phyloP scores from a whole-genome alignment of 371 early-diverging fungal genomes.

The Blakeslea trispora region DNA sequence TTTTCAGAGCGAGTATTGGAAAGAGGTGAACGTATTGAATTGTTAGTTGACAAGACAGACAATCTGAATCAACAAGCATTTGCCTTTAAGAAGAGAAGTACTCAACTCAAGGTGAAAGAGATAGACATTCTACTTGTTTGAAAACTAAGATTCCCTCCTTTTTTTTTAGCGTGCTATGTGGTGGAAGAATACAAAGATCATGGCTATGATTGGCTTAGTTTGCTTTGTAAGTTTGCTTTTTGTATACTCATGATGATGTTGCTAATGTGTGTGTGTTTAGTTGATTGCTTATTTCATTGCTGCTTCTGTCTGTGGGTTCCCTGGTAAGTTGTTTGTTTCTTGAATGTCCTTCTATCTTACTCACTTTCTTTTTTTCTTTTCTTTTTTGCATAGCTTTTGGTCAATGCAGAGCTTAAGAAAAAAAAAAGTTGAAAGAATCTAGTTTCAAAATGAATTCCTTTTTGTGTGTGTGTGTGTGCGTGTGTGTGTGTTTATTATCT shows the following conservation, averaged over 20 bases:
- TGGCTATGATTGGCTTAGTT: conserved; percentile 69
- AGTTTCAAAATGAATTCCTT: too few species aligned
- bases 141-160: neutral
- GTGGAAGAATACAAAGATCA: conserved; percentile 91
- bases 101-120: conserved; percentile 70
- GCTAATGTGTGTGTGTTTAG: conserved; percentile 31
- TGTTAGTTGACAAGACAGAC: conserved; percentile 91
- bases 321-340: too few species aligned
- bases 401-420: too few species aligned
- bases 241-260: neutral
- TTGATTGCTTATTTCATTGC: conserved; percentile 68
- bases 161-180: conserved; percentile 86
- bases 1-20: conserved; percentile 79
- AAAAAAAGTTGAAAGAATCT: too few species aligned
- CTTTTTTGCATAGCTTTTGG: too few species aligned
- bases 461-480: too few species aligned
- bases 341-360: too few species aligned
- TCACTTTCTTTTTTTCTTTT: too few species aligned
- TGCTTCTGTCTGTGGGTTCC: conserved; percentile 78
- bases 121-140: too few species aligned
- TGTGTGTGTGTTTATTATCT: too few species aligned
- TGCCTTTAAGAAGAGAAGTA: conserved; percentile 88
- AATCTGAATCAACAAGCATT: conserved; percentile 84
- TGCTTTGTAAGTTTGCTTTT: conserved; percentile 59
- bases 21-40: conserved; percentile 89